Evolutionary conservation across 495 filamentous ascomycete genomes (phyloP).

Genomic region (Xylaria curta): DNA sequence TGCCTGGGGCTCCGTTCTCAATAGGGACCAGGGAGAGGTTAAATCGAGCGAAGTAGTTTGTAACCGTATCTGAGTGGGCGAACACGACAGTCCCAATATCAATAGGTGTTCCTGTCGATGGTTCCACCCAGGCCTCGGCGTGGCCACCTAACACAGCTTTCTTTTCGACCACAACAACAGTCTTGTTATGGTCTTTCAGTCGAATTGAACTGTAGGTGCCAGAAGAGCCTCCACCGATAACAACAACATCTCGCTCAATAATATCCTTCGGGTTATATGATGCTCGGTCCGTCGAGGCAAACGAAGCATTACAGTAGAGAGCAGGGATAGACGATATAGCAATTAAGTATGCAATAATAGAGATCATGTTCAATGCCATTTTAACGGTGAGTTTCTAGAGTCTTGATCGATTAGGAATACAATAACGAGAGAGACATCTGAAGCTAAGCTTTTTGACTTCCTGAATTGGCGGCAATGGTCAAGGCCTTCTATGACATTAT

Average conservation of each 20-base stretch:
- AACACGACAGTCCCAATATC: slow-evolving; percentile 10
- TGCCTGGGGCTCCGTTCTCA: neutral
- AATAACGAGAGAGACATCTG: neutral
- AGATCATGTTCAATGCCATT: neutral
- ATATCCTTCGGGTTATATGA: neutral
- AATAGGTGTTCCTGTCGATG: slow-evolving; percentile 5
- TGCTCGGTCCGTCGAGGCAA: neutral
- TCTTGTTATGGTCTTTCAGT: neutral
- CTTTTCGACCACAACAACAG: neutral
- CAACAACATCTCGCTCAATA: neutral
- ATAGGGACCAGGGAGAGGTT: neutral
- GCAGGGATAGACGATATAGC: neutral
- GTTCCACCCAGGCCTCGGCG: slow-evolving; percentile 3
- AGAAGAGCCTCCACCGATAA: neutral
- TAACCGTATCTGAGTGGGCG: neutral
- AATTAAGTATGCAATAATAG: neutral
- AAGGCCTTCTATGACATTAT: neutral
- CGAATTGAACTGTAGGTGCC: neutral
- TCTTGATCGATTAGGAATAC: neutral
- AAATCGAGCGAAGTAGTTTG: neutral
- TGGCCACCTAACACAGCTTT: neutral
- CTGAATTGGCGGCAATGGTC: neutral
- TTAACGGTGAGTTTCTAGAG: neutral
- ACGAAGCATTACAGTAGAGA: neutral
- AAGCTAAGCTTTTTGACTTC: neutral